Evolutionary conservation across 169 alveolate species (phyloP).

Genomic region (Perkinsus marinus): DNA sequence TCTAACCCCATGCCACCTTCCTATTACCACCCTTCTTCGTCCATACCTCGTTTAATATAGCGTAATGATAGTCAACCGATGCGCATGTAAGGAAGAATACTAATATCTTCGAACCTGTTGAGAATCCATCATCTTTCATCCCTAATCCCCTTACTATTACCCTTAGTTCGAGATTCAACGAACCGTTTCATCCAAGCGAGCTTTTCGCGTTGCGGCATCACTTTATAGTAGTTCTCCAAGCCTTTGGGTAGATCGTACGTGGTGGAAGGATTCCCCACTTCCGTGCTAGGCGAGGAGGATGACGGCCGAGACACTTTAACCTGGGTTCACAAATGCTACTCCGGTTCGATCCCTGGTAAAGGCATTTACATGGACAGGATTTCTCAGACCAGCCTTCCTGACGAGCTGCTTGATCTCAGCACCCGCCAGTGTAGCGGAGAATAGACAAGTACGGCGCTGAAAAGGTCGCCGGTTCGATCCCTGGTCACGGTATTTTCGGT

Average conservation of each 20-base stretch:
- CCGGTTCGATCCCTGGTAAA: background rate
- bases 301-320: background rate
- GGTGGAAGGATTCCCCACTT: background rate
- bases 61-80: slow-evolving; percentile 21
- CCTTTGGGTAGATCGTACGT: background rate
- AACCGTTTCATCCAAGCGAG: background rate
- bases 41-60: slow-evolving; percentile 2
- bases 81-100: slow-evolving; percentile 34
- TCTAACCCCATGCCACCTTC: background rate
- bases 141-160: background rate
- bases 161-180: background rate
- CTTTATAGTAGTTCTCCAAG: background rate
- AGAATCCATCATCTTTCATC: background rate
- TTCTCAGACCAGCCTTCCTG: slow-evolving; percentile 67
- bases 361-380: slow-evolving; percentile 68
- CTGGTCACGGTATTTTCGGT: background rate
- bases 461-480: background rate
- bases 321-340: background rate
- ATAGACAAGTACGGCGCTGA: slow-evolving; percentile 78
- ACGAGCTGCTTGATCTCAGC: slow-evolving; percentile 52
- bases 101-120: background rate
- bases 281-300: background rate
- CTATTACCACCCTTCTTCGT: background rate
- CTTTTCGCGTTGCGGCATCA: background rate
- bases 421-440: slow-evolving; percentile 76